Conservation (phyloP, 805 yeast genomes). For the Starmerella bombicola region DNA sequence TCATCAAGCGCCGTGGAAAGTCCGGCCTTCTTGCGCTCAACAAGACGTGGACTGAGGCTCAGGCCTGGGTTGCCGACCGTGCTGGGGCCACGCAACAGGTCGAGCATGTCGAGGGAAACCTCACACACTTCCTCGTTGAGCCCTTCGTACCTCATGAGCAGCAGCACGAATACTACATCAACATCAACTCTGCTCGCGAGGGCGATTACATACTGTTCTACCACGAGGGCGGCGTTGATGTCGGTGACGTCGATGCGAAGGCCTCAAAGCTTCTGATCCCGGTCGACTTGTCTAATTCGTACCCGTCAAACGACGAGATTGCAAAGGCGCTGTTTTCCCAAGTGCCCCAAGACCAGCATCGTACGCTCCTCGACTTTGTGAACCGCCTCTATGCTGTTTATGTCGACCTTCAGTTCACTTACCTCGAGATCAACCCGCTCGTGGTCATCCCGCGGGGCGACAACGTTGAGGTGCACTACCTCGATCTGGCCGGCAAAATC, state of each 20-base stretch:
- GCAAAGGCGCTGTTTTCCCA: slow-evolving; percentile 29
- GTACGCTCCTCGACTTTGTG: slow-evolving; percentile 34
- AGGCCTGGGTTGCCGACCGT: slow-evolving; percentile 34
- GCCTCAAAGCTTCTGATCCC: slow-evolving; percentile 35
- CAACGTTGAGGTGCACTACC: slow-evolving; percentile 35
- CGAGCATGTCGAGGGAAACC: slow-evolving; percentile 32
- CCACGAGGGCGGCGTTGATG: slow-evolving; percentile 40
- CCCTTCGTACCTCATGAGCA: slow-evolving; percentile 40
- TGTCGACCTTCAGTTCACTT: slow-evolving; percentile 37
- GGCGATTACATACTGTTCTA: slow-evolving; percentile 38
- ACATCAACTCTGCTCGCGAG: slow-evolving; percentile 38
- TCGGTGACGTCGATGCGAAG: slow-evolving; percentile 38
- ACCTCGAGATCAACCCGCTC: slow-evolving; percentile 37
- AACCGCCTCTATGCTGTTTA: slow-evolving; percentile 38
- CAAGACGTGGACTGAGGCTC: slow-evolving; percentile 35
- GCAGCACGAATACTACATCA: slow-evolving; percentile 36
- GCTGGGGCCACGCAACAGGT: slow-evolving; percentile 33
- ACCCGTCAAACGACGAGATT: slow-evolving; percentile 32
- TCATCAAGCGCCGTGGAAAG: slow-evolving; percentile 38
- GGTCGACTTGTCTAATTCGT: slow-evolving; percentile 32
- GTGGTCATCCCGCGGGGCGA: slow-evolving; percentile 33
- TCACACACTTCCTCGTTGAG: slow-evolving; percentile 35
- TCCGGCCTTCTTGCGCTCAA: slow-evolving; percentile 35
- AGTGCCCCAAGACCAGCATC: slow-evolving; percentile 33
- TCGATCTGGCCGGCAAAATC: slow-evolving; percentile 38